phyloP scores from a whole-genome alignment of 371 early-diverging fungal genomes.

The Mortierella sp. region DNA sequence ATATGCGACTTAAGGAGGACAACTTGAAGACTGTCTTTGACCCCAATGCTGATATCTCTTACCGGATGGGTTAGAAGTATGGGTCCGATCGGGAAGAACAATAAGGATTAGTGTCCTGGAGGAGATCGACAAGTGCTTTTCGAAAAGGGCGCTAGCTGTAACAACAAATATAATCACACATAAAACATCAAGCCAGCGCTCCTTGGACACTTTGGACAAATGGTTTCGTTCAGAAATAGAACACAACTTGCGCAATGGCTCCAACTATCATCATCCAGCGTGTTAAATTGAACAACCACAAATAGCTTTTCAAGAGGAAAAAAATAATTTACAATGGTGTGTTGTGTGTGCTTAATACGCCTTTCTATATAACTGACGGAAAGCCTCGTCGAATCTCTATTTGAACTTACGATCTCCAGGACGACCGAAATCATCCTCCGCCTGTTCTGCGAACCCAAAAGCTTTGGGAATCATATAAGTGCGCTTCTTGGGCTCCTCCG shows the following conservation, averaged over 20 bases:
- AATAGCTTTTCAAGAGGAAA: too few species aligned
- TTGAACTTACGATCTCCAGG: slow-evolving; percentile 49
- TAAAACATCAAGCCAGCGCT: too few species aligned
- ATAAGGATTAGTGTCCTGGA: too few species aligned
- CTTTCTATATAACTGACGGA: not conserved
- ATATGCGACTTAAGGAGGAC: slow-evolving; percentile 48
- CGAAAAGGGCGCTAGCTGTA: not conserved
- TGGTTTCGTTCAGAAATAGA: not conserved
- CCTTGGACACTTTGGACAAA: not conserved
- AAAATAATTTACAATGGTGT: slow-evolving; percentile 4
- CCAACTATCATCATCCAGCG: too few species aligned
- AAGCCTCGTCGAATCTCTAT: slow-evolving; percentile 9
- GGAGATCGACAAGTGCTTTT: too few species aligned
- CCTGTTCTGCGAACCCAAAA: slow-evolving; percentile 52
- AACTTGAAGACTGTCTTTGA: slow-evolving; percentile 37
- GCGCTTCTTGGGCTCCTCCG: slow-evolving; percentile 46
- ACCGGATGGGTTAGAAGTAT: slow-evolving; percentile 26
- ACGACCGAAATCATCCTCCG: slow-evolving; percentile 44
- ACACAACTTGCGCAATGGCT: too few species aligned
- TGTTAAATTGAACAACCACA: too few species aligned
- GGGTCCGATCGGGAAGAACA: too few species aligned
- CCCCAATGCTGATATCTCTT: slow-evolving; percentile 26
- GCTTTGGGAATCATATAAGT: slow-evolving; percentile 52
- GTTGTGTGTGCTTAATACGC: not conserved
- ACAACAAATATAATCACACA: too few species aligned